Percentiles rank a stretch among this genome's conserved stretches.
These are phyloP conservation scores for Pseudoneurospora amorphoporcata DNA, from an alignment of 495 filamentous ascomycete genomes.

Conservation along the genomic window DNA sequence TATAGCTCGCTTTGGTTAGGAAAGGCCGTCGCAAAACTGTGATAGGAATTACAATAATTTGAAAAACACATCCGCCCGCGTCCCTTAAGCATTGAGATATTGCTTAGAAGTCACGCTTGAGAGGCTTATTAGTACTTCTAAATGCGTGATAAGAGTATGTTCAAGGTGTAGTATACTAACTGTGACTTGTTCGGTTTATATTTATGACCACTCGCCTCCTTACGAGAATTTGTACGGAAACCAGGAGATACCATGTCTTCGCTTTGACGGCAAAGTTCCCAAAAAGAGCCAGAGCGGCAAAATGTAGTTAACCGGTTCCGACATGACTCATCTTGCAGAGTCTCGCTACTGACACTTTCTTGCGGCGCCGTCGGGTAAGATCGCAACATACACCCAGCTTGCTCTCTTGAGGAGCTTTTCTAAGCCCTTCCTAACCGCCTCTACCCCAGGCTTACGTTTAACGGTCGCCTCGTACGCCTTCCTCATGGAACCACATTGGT, in stretches of 20 bases:
- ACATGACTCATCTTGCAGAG: conserved; percentile 17
- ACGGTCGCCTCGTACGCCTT: conserved; percentile 30
- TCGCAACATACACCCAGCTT: neutral
- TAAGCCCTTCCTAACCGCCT: neutral
- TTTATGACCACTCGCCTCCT: too few relatives aligned
- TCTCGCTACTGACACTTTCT: conserved; percentile 29
- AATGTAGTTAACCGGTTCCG: conserved; percentile 22
- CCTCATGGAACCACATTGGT: conserved; percentile 33
- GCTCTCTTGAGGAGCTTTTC: neutral
- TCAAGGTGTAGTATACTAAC: too few relatives aligned
- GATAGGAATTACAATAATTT: too few relatives aligned
- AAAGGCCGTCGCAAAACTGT: too few relatives aligned
- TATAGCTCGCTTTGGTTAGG: too few relatives aligned
- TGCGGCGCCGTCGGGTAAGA: conserved; percentile 35
- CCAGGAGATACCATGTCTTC: conserved; percentile 17
- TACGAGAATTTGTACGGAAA: too few relatives aligned
- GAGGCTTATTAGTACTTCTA: too few relatives aligned
- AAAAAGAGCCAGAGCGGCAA: conserved; percentile 26
- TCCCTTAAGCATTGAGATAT: too few relatives aligned
- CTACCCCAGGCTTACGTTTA: conserved; percentile 23
- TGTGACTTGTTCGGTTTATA: too few relatives aligned
- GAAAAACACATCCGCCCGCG: too few relatives aligned
- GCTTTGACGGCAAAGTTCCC: conserved; percentile 36
- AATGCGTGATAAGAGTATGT: too few relatives aligned
- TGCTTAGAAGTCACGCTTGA: too few relatives aligned